phyloP scores from a whole-genome alignment of 2,329 filamentous ascomycete species.

The Biscogniauxia marginata region DNA sequence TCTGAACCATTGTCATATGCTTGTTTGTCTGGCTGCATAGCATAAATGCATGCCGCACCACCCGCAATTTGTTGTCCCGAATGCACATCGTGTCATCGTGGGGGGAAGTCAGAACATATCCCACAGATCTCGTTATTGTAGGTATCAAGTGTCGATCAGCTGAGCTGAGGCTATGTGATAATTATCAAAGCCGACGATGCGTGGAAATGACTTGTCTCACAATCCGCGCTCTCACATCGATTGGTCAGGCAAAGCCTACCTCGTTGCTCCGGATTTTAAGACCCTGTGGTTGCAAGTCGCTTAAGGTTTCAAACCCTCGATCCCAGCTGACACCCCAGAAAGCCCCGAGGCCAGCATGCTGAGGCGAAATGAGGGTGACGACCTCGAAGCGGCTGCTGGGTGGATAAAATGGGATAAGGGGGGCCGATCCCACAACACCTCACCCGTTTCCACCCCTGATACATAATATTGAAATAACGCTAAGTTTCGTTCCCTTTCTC shows the following conservation, averaged over 20 bases:
- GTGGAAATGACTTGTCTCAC: conserved; percentile 27
- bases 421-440: not conserved
- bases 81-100: not conserved
- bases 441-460: not conserved
- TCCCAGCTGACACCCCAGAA: conserved; percentile 13
- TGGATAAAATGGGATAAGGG: conserved; percentile 1
- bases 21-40: too few species aligned
- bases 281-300: conserved; percentile 10
- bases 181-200: conserved; percentile 9
- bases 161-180: conserved; percentile 17
- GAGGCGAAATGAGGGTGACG: conserved; percentile 20
- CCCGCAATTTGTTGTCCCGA: not conserved
- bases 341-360: conserved; percentile 15
- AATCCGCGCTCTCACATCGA: conserved; percentile 12
- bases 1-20: not conserved
- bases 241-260: conserved; percentile 11
- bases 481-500: not conserved
- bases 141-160: not conserved
- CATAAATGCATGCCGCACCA: too few species aligned
- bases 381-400: conserved; percentile 10
- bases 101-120: not conserved
- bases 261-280: conserved; percentile 19
- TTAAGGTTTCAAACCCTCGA: conserved; percentile 8
- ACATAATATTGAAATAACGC: not conserved
- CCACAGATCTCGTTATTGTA: not conserved